phyloP scores from a whole-genome alignment of 2,329 filamentous ascomycete species.

The Zymoseptoria ardabiliae region DNA sequence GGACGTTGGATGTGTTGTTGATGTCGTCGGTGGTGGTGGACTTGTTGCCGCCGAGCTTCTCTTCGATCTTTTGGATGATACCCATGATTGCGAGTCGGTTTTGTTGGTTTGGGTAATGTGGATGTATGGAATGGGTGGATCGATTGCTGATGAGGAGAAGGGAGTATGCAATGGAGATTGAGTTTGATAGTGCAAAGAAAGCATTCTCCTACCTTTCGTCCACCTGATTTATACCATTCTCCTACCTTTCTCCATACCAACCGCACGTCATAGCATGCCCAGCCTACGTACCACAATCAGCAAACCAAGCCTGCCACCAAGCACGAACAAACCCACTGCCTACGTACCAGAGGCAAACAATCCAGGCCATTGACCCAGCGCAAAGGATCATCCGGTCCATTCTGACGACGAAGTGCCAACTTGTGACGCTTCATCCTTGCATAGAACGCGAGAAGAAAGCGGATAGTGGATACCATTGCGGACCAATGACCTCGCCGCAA shows the following conservation, averaged over 20 bases:
- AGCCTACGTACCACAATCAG: not conserved
- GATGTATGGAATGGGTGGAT: not conserved
- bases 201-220: not conserved
- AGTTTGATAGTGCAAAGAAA: not conserved
- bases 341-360: not conserved
- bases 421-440: not conserved
- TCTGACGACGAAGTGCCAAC: not conserved
- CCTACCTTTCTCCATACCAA: not conserved
- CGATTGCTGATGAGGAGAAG: not conserved
- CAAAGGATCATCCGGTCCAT: not conserved
- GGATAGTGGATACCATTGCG: not conserved
- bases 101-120: not conserved
- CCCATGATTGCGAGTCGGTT: constrained; percentile 8
- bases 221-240: not conserved
- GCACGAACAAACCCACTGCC: not conserved
- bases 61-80: constrained; percentile 14
- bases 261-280: not conserved
- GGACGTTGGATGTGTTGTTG: not conserved
- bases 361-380: not conserved
- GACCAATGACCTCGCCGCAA: not conserved
- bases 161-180: not conserved
- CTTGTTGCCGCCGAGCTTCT: constrained; percentile 16
- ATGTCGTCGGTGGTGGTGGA: not conserved
- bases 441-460: not conserved
- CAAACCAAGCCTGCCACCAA: not conserved